phyloP scores from a whole-genome alignment of 2,329 filamentous ascomycete species.

The Biscogniauxia marginata region DNA sequence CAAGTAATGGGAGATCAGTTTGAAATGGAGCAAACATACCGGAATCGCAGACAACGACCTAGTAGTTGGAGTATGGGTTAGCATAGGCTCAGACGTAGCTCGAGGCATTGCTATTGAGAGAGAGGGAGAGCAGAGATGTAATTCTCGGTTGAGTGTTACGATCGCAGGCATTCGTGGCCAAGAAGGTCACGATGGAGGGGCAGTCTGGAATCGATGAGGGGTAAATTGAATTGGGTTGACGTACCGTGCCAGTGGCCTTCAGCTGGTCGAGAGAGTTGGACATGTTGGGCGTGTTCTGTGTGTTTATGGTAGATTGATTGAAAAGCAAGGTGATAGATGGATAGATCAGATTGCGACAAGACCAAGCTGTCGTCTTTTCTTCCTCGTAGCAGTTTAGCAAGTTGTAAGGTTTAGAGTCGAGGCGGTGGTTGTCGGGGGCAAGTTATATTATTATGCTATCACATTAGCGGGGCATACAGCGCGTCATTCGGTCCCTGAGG shows the following conservation, averaged over 20 bases:
- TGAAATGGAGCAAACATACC: conserved; percentile 55
- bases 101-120: conserved; percentile 3
- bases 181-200: conserved; percentile 30
- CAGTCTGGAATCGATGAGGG: conserved; percentile 23
- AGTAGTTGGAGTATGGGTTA: conserved; percentile 23
- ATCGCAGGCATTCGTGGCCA: no score
- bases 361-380: background rate
- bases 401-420: conserved; percentile 8
- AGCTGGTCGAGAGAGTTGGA: conserved; percentile 91
- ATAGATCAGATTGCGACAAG: background rate
- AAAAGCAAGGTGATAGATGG: no score
- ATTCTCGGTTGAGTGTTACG: conserved; percentile 10
- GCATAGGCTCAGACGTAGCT: conserved; percentile 7
- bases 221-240: conserved; percentile 42
- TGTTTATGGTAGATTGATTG: background rate
- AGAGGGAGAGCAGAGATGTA: conserved; percentile 3
- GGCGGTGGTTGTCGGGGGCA: conserved; percentile 6
- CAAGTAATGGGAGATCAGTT: conserved; percentile 2
- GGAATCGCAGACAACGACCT: conserved; percentile 97
- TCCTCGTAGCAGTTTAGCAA: background rate
- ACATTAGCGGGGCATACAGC: background rate
- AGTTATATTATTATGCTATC: conserved; percentile 5
- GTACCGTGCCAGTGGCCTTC: conserved; percentile 93
- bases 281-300: conserved; percentile 52
- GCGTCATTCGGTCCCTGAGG: no score